Conservation (phyloP, 306 rosid species). For the Astragalus glycyphyllos region DNA sequence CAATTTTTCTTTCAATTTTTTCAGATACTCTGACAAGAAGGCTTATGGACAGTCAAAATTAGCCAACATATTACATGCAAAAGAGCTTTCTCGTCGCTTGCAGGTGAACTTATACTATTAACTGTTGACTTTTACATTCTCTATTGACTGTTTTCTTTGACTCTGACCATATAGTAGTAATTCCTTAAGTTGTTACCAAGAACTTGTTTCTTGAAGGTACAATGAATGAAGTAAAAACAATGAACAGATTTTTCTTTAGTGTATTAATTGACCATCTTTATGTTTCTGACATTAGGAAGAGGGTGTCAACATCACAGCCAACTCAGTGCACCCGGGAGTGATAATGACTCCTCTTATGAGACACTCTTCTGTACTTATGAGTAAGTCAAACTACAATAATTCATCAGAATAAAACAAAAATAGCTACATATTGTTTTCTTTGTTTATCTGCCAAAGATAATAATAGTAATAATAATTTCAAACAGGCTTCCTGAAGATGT, state of each 20-base stretch:
- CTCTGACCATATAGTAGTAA: too few species aligned
- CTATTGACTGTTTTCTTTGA: too few species aligned
- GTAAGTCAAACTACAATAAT: conserved; percentile 48
- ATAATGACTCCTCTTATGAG: conserved; percentile 98
- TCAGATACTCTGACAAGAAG: conserved; percentile 82
- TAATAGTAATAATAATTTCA: background rate
- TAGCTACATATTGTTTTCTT: background rate
- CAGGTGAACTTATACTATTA: conserved; percentile 50
- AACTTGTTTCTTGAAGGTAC: too few species aligned
- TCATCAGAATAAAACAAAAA: background rate
- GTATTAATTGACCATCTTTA: too few species aligned
- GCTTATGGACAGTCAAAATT: conserved; percentile 95
- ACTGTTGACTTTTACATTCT: background rate
- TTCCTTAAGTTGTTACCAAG: too few species aligned
- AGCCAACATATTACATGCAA: conserved; percentile 80
- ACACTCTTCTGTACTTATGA: conserved; percentile 72
- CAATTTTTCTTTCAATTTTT: background rate
- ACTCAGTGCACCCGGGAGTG: conserved; percentile 87
- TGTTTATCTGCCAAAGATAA: conserved; percentile 6
- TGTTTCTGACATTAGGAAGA: conserved; percentile 59
- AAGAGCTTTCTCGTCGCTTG: conserved; percentile 78
- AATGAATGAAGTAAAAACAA: too few species aligned
- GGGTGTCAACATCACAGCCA: conserved; percentile 79
- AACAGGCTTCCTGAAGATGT: conserved; percentile 61
- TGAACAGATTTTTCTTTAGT: too few species aligned